These are phyloP conservation scores for Fusarium armeniacum DNA, from an alignment of 2,329 filamentous ascomycete species.

Conservation along the genomic window DNA sequence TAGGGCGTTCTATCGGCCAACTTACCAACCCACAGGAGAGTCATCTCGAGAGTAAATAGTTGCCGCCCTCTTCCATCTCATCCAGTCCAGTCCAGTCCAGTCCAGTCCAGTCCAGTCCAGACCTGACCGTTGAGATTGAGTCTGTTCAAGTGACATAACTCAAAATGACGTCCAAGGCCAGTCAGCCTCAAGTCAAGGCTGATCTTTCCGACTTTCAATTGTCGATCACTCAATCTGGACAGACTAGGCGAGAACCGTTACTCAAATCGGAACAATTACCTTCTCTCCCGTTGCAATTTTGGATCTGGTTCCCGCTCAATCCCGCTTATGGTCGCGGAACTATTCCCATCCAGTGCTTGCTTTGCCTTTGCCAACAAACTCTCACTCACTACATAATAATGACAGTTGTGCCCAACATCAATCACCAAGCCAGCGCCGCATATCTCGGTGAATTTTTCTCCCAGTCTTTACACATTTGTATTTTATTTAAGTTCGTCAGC, in stretches of 20 bases:
- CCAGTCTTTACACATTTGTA: not conserved
- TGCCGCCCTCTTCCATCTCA: not conserved
- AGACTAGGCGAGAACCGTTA: conserved; percentile 2
- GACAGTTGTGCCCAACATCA: conserved; percentile 16
- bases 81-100: not conserved
- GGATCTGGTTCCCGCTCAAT: conserved; percentile 40
- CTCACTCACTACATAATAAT: conserved; percentile 16
- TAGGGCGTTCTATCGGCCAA: conserved; percentile 8
- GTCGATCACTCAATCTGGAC: not conserved
- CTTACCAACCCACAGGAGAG: conserved; percentile 6
- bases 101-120: conserved; percentile 3
- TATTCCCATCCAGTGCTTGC: conserved; percentile 29
- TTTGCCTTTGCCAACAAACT: conserved; percentile 1
- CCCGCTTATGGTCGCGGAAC: conserved; percentile 20
- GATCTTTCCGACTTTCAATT: not conserved
- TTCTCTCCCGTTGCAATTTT: conserved; percentile 12
- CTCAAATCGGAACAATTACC: conserved; percentile 33
- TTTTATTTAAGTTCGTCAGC: not conserved
- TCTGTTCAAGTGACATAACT: conserved; percentile 21
- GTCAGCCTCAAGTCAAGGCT: conserved; percentile 1
- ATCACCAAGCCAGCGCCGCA: conserved; percentile 6
- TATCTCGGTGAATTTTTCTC: not conserved
- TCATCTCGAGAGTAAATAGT: not conserved
- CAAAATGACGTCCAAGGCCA: conserved; percentile 9
- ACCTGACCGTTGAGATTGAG: conserved; percentile 22